phyloP scores from a whole-genome alignment of 208 protist genomes.

The Lotmaria passim region DNA sequence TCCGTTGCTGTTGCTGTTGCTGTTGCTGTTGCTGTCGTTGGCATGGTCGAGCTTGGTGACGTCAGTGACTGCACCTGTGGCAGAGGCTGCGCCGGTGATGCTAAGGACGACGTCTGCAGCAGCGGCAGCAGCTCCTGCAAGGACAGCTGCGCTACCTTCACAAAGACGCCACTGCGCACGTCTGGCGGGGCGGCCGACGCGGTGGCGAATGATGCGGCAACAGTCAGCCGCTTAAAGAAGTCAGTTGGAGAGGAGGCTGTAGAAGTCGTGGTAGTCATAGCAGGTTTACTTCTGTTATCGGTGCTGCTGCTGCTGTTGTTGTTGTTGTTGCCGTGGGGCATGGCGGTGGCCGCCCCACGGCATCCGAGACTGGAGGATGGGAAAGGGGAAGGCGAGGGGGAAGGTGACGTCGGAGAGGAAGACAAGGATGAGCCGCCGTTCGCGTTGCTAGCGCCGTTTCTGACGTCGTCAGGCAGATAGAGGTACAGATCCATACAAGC shows the following conservation, averaged over 20 bases:
- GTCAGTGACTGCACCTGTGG: not conserved
- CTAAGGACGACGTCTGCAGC: not conserved
- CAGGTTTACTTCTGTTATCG: not conserved
- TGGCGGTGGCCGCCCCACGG: not conserved
- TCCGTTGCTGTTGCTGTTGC: no score
- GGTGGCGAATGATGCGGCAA: constrained; percentile 23
- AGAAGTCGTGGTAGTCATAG: not conserved
- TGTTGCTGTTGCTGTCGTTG: constrained; percentile 16
- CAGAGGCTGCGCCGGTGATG: not conserved
- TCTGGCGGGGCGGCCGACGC: constrained; percentile 16
- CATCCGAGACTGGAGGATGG: not conserved
- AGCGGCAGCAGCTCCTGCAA: constrained; percentile 16
- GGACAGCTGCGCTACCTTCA: constrained; percentile 18
- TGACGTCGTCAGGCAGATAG: not conserved
- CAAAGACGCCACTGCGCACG: constrained; percentile 11
- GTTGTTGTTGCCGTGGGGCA: not conserved
- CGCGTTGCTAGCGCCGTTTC: not conserved
- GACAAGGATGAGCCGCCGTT: not conserved
- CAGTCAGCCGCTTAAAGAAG: constrained; percentile 35
- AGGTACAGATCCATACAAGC: constrained; percentile 6
- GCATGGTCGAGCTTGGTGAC: not conserved
- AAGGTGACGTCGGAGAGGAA: not conserved
- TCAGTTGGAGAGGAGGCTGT: not conserved
- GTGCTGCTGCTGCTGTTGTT: not conserved
- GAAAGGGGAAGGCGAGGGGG: not conserved